Evolutionary conservation across 2,329 filamentous ascomycete species (phyloP), one percentile per base, ranked within the genome.

Genomic region (Mollisiaceae sp.): DNA sequence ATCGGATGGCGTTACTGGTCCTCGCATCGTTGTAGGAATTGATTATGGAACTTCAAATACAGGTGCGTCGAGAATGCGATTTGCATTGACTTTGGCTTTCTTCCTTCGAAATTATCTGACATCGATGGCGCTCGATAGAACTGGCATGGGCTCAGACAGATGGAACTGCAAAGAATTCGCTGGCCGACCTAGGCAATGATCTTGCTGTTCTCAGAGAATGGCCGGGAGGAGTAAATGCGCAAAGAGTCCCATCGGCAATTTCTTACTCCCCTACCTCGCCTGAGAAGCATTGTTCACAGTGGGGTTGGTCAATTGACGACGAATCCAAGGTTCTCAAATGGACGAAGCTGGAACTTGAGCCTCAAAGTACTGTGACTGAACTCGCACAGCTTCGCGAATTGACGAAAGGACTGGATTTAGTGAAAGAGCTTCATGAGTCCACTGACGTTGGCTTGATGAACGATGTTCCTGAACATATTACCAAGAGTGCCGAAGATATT

Each of bases 21-120:
- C 62, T 54, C 62, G 62, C 3, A 64, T 64, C 38, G 35, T 64
- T 45, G 22, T 64, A 24, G 62, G 41, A 35, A 52, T 64, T 35
- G 62, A 64, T 39, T 64, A 64, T 43, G 62, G 62, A 24, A 64
- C 62, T 35, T 50, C 62, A 15, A 50, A 59, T 45, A 64, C 55
- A 43, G 62, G 62, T 64, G 36, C 24, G 55, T 43, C 15, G 45
- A 11, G n/a, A 24, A 50, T 20, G 3, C 45, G 45, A 18, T 18
- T 41, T 11, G 38, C n/a, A 3, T 24, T 22, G 45, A 22, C 8
- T 24, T 22, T 24, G 45, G 22, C 45, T 50, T 24, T 8, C n/a
- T 8, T 15, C 12, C 9, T 27, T 9, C 20, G 3, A 32, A 54
- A 12, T 12, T 3, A 35, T 15, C 57, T 43, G 18, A 50, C 20